Evolutionary conservation across 108 stramenopile genomes (phyloP).

Genomic region (Fistulifera pelliculosa): DNA sequence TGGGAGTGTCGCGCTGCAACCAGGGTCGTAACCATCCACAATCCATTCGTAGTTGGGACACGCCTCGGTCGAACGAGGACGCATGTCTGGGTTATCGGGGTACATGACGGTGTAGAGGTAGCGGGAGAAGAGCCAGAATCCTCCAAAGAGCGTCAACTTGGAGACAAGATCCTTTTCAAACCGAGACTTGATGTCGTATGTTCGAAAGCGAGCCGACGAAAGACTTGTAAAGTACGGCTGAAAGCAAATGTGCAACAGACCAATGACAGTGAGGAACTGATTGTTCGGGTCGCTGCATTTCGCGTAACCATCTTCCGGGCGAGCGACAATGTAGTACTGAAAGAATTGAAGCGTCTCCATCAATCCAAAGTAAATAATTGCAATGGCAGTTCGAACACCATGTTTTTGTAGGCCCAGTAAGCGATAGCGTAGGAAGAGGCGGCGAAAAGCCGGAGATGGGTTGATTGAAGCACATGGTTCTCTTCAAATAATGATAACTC

Average conservation of each 20-base stretch:
- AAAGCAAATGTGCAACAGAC: background rate
- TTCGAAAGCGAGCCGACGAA: background rate
- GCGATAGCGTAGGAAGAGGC: no score
- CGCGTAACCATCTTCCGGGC: background rate
- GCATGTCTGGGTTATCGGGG: background rate
- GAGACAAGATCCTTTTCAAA: background rate
- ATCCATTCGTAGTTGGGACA: slow-evolving; percentile 1
- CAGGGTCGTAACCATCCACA: background rate
- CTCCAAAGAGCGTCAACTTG: background rate
- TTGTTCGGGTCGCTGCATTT: background rate
- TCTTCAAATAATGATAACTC: no score
- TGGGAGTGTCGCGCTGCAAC: background rate
- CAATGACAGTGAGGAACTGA: background rate
- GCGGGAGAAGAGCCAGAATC: background rate
- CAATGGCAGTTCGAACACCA: no score
- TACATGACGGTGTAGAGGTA: background rate
- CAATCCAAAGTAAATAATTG: background rate
- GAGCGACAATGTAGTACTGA: background rate
- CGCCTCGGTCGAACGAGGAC: background rate
- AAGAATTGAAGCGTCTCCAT: background rate
- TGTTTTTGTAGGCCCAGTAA: no score
- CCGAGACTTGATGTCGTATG: background rate
- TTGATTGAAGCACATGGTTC: no score
- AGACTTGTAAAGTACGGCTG: background rate
- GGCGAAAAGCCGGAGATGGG: no score